phyloP scores from a whole-genome alignment of 1,284 basidiomycete genomes.

The Caloboletus firmus region DNA sequence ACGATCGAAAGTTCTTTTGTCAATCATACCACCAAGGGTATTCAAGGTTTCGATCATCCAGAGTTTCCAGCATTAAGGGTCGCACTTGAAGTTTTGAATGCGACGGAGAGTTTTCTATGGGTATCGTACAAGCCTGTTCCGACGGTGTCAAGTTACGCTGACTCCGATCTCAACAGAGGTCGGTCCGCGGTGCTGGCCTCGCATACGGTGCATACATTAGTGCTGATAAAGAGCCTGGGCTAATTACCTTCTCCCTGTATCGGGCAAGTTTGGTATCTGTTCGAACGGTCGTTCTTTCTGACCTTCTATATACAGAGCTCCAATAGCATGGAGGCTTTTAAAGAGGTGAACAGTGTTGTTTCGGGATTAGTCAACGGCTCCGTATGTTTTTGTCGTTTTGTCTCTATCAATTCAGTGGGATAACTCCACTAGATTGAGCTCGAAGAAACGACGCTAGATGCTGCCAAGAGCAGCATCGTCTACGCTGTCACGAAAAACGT shows the following conservation, averaged over 20 bases:
- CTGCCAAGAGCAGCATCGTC: constrained; percentile 90
- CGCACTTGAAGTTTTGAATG: constrained; percentile 88
- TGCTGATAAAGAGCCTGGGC: constrained; percentile 80
- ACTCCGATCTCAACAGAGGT: constrained; percentile 48
- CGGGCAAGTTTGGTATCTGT: constrained; percentile 51
- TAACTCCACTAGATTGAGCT: constrained; percentile 65
- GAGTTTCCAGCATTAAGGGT: constrained; percentile 86
- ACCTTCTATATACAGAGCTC: constrained; percentile 64
- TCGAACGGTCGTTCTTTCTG: not conserved
- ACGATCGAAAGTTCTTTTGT: constrained; percentile 95
- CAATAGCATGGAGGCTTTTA: constrained; percentile 81
- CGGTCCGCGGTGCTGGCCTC: constrained; percentile 88
- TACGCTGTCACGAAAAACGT: constrained; percentile 80
- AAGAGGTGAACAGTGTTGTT: constrained; percentile 78
- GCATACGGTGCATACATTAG: constrained; percentile 90
- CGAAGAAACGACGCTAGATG: constrained; percentile 83
- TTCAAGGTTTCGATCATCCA: constrained; percentile 78
- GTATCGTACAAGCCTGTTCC: constrained; percentile 40
- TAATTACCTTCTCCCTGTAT: constrained; percentile 81
- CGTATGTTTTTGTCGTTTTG: constrained; percentile 47
- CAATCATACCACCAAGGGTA: constrained; percentile 77
- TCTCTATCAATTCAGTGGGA: not conserved
- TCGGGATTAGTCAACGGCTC: constrained; percentile 75
- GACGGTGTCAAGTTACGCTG: constrained; percentile 10
- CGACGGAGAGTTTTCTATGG: constrained; percentile 95